Evolutionary conservation across 768 basidiomycete genomes (phyloP), one percentile per base, ranked within the genome.

Genomic region (Kwoniella dendrophila): DNA sequence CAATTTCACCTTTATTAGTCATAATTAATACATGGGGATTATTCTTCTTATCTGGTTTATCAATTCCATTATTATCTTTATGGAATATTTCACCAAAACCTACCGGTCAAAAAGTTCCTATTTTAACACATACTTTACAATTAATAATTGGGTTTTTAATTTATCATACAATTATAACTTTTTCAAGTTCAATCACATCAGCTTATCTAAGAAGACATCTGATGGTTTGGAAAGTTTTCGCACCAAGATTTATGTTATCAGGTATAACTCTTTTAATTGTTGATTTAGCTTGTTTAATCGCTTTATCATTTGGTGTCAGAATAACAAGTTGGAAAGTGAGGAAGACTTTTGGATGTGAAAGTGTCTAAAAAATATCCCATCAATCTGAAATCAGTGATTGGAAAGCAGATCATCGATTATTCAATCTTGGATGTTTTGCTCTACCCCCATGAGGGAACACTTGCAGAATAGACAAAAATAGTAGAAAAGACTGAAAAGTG

Each of bases 201-300:
- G 89, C 91, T 7, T 84, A 86, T 69, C 79, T 94, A 53, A 80
- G 92, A 66, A 77, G 92, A 45, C 93, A 97, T 76, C 78, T 96
- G 66, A 96, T 96, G 93, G 93, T 97, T 24, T 99, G 96, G 96
- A 97, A 98, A 80, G 88, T 98, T 3, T 99, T 97, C 72, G 95
- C 94, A 36, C 96, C 96, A 64, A 81, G 95, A 64, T 96, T 94
- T 75, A 94, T 97, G 88, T 75, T 85, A 16, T 89, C 84, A 0
- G 90, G 85, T 0, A 71, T 86, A 3, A 83, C 84, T 29, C 76
- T 95, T 34, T 41, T 91, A 3, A 84, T 84, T 1, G 85, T 90
- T 1, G 95, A 98, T 79, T 34, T 87, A 0, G 88, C 83, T 0
- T 79, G 89, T 20, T 55, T 92, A 52, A 30, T 88, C 14, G 89